Evolutionary conservation across 257 asterid species (phyloP), one percentile per base, ranked within the genome.

Genomic region (Solanum pennellii): DNA sequence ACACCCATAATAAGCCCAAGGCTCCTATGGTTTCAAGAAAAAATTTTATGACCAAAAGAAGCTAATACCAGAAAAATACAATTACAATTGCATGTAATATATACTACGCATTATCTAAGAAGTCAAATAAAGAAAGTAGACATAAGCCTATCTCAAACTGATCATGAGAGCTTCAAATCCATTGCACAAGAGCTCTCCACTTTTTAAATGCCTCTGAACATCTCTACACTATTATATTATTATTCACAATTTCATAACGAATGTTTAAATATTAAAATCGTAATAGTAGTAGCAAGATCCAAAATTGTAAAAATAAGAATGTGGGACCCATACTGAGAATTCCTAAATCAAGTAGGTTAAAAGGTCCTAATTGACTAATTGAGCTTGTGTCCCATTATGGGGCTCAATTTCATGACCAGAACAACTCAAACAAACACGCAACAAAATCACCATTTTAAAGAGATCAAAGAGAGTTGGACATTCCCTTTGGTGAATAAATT

Each of bases 221-320:
- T 23, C 23, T 6, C 23, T 52, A 52, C 23, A 52, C 62, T 52
- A 6, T 16, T 6, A 52, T 52, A 52, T 52, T 16, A 6, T 52
- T 52, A 52, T 16, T 16, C 62, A 52, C 62, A 52, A 16, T 23
- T 6, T 52, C 23, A 52, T 52, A 6, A 6, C 4, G 0, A 52
- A 52, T 6, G 4, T 21, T 52, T 16, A 52, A 9, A 52, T 1
- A 52, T 20, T 52, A 52, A 16, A 52, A 52, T 52, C 4, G 1
- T 9, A 6, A 2, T 52, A 52, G 16, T 52, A 16, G 62, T 0
- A 52, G 10, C 1, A 0, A 0, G 10, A 18, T 23, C 4, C 18
- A 6, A 52, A 52, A 52, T 16, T 52, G 62, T 16, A 23, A 52
- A 52, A 52, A 52, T 3, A 52, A 52, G 62, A 52, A 52, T 52